These are phyloP conservation scores for Penicillium sp. DNA, from an alignment of 2,329 filamentous ascomycete species.

Conservation along the genomic window DNA sequence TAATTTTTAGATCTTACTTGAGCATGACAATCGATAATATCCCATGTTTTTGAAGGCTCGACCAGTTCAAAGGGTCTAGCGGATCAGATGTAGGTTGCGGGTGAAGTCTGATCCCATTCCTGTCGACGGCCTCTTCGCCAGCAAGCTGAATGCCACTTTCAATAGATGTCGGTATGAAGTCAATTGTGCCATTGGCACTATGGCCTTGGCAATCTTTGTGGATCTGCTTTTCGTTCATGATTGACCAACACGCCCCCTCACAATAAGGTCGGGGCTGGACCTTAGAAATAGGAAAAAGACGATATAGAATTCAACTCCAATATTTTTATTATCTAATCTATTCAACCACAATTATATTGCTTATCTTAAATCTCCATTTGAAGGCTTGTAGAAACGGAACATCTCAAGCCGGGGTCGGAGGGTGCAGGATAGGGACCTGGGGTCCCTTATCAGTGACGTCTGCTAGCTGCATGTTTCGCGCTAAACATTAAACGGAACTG, in stretches of 20 bases:
- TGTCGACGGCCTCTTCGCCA: slow-evolving; percentile 5
- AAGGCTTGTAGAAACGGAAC: neutral
- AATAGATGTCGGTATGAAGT: neutral
- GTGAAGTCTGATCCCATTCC: slow-evolving; percentile 34
- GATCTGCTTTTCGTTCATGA: slow-evolving; percentile 1
- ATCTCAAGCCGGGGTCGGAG: neutral
- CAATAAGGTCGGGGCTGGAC: neutral
- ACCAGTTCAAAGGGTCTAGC: slow-evolving; percentile 58
- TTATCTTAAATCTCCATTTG: neutral
- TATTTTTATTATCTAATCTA: neutral
- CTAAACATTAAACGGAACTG: neutral
- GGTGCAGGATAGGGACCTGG: neutral
- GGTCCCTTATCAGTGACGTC: neutral
- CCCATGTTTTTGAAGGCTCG: slow-evolving; percentile 46
- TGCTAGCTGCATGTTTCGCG: neutral
- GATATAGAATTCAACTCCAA: neutral
- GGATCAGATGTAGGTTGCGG: slow-evolving; percentile 47
- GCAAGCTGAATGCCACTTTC: slow-evolving; percentile 7
- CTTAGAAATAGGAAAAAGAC: neutral
- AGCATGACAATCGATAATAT: slow-evolving; percentile 55
- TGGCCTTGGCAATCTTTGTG: neutral
- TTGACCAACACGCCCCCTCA: neutral
- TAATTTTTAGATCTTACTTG: slow-evolving; percentile 37
- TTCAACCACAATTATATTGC: neutral
- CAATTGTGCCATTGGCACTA: neutral